Evolutionary conservation across 2,329 filamentous ascomycete species (phyloP).

Genomic region (Podosphaera fusca): DNA sequence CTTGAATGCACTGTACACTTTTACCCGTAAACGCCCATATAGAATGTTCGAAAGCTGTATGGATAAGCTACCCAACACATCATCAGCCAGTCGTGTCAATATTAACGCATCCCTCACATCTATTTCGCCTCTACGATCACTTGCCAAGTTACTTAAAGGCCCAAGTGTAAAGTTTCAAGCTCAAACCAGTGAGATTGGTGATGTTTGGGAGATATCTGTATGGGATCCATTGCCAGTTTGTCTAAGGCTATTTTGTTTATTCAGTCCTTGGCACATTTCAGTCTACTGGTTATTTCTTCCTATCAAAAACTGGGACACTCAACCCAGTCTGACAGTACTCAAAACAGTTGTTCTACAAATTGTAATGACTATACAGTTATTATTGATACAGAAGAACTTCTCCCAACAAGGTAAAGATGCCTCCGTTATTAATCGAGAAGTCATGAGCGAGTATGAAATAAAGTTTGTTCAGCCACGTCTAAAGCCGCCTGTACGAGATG

Average conservation of each 20-base stretch:
- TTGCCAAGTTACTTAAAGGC: slow-evolving; percentile 42
- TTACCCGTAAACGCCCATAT: slow-evolving; percentile 64
- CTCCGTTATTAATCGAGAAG: slow-evolving; percentile 67
- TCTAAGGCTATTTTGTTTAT: slow-evolving; percentile 64
- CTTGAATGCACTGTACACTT: slow-evolving; percentile 59
- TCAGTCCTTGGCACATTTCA: slow-evolving; percentile 82
- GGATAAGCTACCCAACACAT: slow-evolving; percentile 51
- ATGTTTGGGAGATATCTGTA: slow-evolving; percentile 85
- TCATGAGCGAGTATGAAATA: slow-evolving; percentile 83
- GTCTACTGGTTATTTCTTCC: slow-evolving; percentile 80
- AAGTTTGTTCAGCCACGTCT: slow-evolving; percentile 84
- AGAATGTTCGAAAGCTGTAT: slow-evolving; percentile 75
- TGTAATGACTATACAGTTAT: slow-evolving; percentile 56
- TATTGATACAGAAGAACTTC: slow-evolving; percentile 50
- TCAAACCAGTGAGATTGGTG: slow-evolving; percentile 56
- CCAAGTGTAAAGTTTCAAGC: slow-evolving; percentile 60
- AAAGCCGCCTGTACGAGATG: slow-evolving; percentile 56
- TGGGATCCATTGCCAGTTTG: slow-evolving; percentile 85
- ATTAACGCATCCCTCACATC: slow-evolving; percentile 64
- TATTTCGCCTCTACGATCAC: slow-evolving; percentile 54
- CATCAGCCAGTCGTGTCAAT: slow-evolving; percentile 68
- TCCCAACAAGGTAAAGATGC: slow-evolving; percentile 69
- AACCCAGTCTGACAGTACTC: slow-evolving; percentile 67
- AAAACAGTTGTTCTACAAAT: slow-evolving; percentile 56
- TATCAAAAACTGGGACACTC: slow-evolving; percentile 47